Percentiles rank a stretch among this genome's conserved stretches.
These are phyloP conservation scores for Calocybe gangraenosa DNA, from an alignment of 768 basidiomycete species.

Conservation along the genomic window DNA sequence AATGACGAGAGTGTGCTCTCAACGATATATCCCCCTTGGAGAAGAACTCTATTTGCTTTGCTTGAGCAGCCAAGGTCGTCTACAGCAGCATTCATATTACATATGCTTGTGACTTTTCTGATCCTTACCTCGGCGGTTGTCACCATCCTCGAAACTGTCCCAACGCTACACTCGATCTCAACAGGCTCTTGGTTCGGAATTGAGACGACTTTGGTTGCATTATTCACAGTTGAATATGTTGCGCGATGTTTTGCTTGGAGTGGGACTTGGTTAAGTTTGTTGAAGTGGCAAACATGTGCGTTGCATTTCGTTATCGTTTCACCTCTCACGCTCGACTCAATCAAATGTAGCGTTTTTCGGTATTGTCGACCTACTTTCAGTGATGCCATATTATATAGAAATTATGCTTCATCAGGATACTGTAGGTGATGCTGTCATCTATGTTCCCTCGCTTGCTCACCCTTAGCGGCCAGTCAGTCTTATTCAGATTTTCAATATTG, in stretches of 20 bases:
- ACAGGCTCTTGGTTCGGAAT: constrained; percentile 80
- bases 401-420: constrained; percentile 82
- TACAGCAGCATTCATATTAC: constrained; percentile 68
- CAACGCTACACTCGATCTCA: constrained; percentile 65
- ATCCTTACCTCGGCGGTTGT: constrained; percentile 74
- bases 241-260: constrained; percentile 76
- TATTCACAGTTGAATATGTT: constrained; percentile 86
- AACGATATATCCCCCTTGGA: constrained; percentile 50
- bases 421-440: constrained; percentile 35
- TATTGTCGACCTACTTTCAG: constrained; percentile 80
- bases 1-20: constrained; percentile 32
- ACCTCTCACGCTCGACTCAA: no score
- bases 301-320: not conserved
- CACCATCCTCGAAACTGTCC: constrained; percentile 78
- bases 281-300: constrained; percentile 68
- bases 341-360: constrained; percentile 66
- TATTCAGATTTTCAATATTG: constrained; percentile 89
- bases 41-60: constrained; percentile 60
- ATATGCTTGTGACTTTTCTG: constrained; percentile 63
- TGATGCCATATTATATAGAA: constrained; percentile 88
- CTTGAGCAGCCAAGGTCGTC: constrained; percentile 82
- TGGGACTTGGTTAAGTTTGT: constrained; percentile 52
- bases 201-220: constrained; percentile 77
- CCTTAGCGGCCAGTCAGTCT: constrained; percentile 79
- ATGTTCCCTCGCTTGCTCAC: no score